Base-by-base conservation (phyloP, 441 rosid species). In the Bruguiera hainesii region DNA sequence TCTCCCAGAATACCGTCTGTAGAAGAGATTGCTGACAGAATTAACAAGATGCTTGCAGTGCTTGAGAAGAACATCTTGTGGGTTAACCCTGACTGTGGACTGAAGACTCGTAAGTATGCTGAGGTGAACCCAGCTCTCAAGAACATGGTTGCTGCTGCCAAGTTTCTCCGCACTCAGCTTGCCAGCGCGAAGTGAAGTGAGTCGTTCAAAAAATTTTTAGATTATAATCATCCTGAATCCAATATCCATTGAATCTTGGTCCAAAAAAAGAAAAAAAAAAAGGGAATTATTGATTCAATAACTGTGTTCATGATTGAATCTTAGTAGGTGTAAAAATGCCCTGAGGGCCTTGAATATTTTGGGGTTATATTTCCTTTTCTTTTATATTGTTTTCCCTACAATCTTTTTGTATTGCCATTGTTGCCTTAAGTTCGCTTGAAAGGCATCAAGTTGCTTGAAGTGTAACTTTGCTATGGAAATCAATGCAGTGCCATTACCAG, bases 41-140 rank as follows among this genome's bases (percentile, higher is more conserved):
- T 89, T 39, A 93, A 93, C 87, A 93, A 93, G 80, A 93, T 93
- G 98, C 97, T 94, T 72, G 97, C 96, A 0, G 98, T 94, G 48
- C 93, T 94, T 0, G 97, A 94, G 76, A 84, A 77, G 69, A 89
- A 91, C 89, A 78, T 94, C 81, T 69, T 94, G 81, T 91, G 99
- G 99, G 99, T 94, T 19, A 94, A 94, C 86, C 98, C 98, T 5
- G 98, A 94, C 83, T 94, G 98, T 56, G 98, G 98, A 31, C 87
- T 94, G 70, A 94, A 91, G 86, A 94, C 98, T 48, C 92, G 98
- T 61, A 94, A 91, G 84, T 91, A 94, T 78, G 3, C 83, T 0
- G 98, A 94, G 78, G 98, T 94, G 67, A 94, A 87, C 75, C 98
- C 97, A 5, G 99, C 99, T 60, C 93, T 94, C 66, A 67, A 67